Percentiles rank a stretch among this genome's conserved stretches.
These are phyloP conservation scores for Dendrobium chrysotoxum DNA, from an alignment of 106 monocot genomes.

Conservation along the genomic window DNA sequence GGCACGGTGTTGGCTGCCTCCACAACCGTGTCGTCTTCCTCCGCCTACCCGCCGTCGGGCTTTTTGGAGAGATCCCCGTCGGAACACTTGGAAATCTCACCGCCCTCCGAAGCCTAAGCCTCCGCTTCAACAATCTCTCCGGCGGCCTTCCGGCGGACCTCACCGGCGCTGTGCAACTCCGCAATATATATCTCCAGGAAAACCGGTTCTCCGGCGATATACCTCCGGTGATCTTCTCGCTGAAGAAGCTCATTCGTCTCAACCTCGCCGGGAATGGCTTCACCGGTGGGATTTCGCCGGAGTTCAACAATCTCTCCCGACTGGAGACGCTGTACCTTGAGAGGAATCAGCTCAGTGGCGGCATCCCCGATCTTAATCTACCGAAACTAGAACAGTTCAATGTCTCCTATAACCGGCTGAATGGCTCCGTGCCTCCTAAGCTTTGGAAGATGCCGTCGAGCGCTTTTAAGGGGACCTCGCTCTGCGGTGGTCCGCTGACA, in stretches of 20 bases:
- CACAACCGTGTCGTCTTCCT: conserved; percentile 45
- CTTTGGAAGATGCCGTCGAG: conserved; percentile 28
- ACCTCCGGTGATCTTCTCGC: conserved; percentile 22
- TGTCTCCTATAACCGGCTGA: conserved; percentile 74
- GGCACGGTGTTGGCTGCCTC: conserved; percentile 50
- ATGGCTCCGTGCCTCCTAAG: conserved; percentile 54
- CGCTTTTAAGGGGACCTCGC: conserved; percentile 39
- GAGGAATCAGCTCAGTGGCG: conserved; percentile 39
- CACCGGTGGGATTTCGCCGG: conserved; percentile 46
- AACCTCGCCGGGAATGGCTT: conserved; percentile 53
- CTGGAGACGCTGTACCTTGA: conserved; percentile 48
- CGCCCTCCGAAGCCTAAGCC: conserved; percentile 49
- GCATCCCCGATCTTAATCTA: conserved; percentile 46
- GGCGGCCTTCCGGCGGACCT: conserved; percentile 64
- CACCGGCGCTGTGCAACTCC: conserved; percentile 24
- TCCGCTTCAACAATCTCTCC: conserved; percentile 64
- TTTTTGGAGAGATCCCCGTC: conserved; percentile 55
- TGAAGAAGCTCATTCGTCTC: conserved; percentile 46
- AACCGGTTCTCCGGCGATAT: conserved; percentile 60
- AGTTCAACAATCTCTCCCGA: conserved; percentile 38
- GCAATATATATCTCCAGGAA: conserved; percentile 52
- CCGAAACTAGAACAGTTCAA: conserved; percentile 48
- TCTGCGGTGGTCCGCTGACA: conserved; percentile 60
- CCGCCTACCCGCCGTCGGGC: conserved; percentile 62
- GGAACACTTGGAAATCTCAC: conserved; percentile 57